These are phyloP conservation scores for Madurella mycetomatis DNA, from an alignment of 2,329 filamentous ascomycete species.

Conservation along the genomic window DNA sequence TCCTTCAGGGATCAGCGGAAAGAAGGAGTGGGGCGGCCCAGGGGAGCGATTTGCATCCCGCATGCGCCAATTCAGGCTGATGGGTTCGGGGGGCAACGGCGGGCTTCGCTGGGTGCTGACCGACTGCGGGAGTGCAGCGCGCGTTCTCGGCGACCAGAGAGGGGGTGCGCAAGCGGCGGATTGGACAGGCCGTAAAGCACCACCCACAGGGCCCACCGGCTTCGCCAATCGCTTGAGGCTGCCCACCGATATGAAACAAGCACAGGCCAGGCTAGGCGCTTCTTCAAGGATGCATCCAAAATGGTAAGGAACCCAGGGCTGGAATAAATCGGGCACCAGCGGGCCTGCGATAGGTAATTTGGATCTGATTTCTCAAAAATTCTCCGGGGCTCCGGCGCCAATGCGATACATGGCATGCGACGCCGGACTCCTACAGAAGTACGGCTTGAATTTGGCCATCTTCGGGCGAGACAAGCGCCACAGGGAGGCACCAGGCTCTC, in stretches of 20 bases:
- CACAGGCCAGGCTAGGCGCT: constrained; percentile 24
- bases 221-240: constrained; percentile 22
- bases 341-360: background rate
- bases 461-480: too few species aligned
- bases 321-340: background rate
- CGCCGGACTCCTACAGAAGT: too few species aligned
- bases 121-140: constrained; percentile 2
- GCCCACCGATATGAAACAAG: constrained; percentile 25
- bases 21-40: constrained; percentile 1
- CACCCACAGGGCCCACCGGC: constrained; percentile 1
- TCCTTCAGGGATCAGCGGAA: constrained; percentile 6
- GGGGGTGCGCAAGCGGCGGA: constrained; percentile 15
- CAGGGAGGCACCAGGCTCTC: too few species aligned
- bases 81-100: constrained; percentile 1
- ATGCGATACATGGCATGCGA: too few species aligned
- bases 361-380: background rate
- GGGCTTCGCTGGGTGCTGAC: background rate
- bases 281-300: constrained; percentile 17
- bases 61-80: constrained; percentile 21
- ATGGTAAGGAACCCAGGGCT: background rate
- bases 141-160: background rate
- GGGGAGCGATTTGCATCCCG: background rate
- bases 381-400: too few species aligned
- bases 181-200: constrained; percentile 18
- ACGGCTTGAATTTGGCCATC: too few species aligned